These are phyloP conservation scores for Colletotrichum agaves DNA, from an alignment of 2,329 filamentous ascomycete species.

Conservation along the genomic window DNA sequence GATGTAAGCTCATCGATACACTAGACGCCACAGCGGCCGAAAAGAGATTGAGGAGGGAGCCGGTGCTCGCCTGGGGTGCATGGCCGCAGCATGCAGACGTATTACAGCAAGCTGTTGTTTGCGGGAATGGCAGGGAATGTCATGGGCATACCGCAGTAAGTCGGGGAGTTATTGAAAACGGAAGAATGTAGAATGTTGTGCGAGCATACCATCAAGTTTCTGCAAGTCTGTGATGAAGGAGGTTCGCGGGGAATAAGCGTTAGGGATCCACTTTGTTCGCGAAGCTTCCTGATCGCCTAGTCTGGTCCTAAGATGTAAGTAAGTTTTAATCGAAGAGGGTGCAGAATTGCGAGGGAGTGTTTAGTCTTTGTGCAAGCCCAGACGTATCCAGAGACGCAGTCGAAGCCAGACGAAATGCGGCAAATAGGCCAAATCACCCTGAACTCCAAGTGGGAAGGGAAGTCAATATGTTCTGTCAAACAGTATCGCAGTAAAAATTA, in stretches of 20 bases:
- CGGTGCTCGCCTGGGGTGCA: slow-evolving; percentile 10
- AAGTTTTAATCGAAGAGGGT: neutral
- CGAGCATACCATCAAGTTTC: slow-evolving; percentile 4
- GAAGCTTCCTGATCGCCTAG: slow-evolving; percentile 11
- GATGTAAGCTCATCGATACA: neutral
- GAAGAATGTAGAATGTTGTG: slow-evolving; percentile 13
- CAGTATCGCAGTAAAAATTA: neutral
- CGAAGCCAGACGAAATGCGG: neutral
- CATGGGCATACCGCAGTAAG: slow-evolving; percentile 4
- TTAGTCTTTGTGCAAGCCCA: neutral
- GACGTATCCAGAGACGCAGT: neutral
- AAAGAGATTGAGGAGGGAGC: neutral
- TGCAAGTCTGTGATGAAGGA: slow-evolving; percentile 3
- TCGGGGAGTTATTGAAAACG: slow-evolving; percentile 3
- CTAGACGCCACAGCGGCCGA: neutral
- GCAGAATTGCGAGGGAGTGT: neutral
- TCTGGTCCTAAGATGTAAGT: neutral
- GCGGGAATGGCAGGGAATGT: slow-evolving; percentile 19
- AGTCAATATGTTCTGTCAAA: neutral
- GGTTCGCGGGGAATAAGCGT: neutral
- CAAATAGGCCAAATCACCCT: neutral
- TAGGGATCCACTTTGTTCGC: neutral
- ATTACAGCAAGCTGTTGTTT: slow-evolving; percentile 9
- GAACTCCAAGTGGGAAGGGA: neutral
- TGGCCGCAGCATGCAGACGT: slow-evolving; percentile 13